Evolutionary conservation across 139 green algal species (phyloP).

Genomic region (Coccomyxa sp.): DNA sequence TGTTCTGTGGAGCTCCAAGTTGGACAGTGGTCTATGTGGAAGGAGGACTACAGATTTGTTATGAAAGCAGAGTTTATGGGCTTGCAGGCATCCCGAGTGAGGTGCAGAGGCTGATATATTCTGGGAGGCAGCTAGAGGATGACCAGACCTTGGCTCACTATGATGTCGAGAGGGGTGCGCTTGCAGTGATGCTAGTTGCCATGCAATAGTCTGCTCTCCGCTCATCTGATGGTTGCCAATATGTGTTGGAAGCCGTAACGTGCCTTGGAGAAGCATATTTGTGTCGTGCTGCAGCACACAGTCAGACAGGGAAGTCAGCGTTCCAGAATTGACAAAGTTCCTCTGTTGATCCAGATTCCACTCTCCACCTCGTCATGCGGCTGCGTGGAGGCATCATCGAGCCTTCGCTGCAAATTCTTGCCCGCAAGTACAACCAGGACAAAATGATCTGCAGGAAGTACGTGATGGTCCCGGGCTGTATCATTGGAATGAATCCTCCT

Average conservation of each 20-base stretch:
- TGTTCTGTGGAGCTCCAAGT: background rate
- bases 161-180: slow-evolving; percentile 68
- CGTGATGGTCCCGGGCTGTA: slow-evolving; percentile 16
- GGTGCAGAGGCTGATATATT: slow-evolving; percentile 97
- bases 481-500: background rate
- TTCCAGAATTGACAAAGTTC: background rate
- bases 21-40: background rate
- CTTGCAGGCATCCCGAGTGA: slow-evolving; percentile 83
- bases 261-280: background rate
- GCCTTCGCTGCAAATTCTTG: slow-evolving; percentile 95
- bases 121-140: slow-evolving; percentile 98
- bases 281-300: background rate
- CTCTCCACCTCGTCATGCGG: slow-evolving; percentile 97
- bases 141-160: slow-evolving; percentile 94
- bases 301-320: background rate
- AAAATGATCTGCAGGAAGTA: slow-evolving; percentile 99
- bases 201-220: background rate
- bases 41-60: background rate
- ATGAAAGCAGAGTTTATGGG: background rate
- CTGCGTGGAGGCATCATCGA: slow-evolving; percentile 99
- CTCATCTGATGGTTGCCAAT: background rate
- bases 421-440: slow-evolving; percentile 98
- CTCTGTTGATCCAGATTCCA: slow-evolving; percentile 74
- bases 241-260: background rate
- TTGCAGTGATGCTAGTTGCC: background rate